These are phyloP conservation scores for Aspergillaceae sp. DNA, from an alignment of 2,329 filamentous ascomycete genomes.

Conservation along the genomic window DNA sequence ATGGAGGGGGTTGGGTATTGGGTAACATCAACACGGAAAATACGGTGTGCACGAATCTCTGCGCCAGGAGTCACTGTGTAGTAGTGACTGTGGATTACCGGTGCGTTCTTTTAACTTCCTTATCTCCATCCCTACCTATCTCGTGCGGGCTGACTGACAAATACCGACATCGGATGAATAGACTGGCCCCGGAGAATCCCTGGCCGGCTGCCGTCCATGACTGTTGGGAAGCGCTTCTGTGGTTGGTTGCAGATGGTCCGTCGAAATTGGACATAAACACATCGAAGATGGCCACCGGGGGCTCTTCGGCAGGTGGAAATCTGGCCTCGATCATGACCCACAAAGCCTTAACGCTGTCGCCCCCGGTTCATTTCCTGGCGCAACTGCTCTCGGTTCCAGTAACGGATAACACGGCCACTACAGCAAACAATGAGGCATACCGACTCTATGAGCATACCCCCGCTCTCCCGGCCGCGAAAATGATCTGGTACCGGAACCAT, in stretches of 20 bases:
- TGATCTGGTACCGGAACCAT: conserved; percentile 53
- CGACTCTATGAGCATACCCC: conserved; percentile 44
- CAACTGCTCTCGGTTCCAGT: conserved; percentile 53
- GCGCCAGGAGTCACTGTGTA: conserved; percentile 42
- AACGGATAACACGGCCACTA: conserved; percentile 48
- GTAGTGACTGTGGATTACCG: conserved; percentile 51
- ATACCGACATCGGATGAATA: conserved; percentile 11
- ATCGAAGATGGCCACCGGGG: conserved; percentile 40
- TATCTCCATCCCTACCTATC: background rate
- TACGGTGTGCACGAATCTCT: conserved; percentile 48
- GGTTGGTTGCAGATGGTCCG: conserved; percentile 33
- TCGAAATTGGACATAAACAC: conserved; percentile 35
- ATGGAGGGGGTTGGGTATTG: conserved; percentile 53
- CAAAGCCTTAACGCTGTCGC: conserved; percentile 34
- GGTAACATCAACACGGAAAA: conserved; percentile 53
- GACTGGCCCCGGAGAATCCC: conserved; percentile 49
- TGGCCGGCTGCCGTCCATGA: conserved; percentile 52
- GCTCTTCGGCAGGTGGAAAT: conserved; percentile 47
- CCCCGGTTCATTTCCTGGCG: conserved; percentile 33
- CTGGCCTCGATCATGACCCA: conserved; percentile 48
- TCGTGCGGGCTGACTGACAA: background rate
- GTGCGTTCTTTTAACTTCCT: conserved; percentile 20
- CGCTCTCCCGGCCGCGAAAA: conserved; percentile 48
- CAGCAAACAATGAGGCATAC: conserved; percentile 41
- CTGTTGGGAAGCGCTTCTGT: conserved; percentile 48